Conservation (phyloP, 2,329 filamentous ascomycete genomes). For the Teratosphaeria destructans region DNA sequence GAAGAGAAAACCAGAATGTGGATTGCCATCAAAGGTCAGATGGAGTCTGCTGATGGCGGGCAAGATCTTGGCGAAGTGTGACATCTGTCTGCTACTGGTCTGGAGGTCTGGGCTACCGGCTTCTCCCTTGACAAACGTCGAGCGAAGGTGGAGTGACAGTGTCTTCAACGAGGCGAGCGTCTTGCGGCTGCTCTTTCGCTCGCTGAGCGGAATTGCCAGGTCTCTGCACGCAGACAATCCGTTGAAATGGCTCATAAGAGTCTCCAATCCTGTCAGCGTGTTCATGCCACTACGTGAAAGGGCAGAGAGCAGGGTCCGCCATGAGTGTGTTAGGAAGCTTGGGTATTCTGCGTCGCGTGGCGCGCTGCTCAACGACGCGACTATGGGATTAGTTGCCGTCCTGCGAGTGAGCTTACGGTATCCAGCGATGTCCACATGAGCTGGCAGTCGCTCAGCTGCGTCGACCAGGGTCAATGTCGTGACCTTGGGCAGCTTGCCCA, state of each 20-base stretch:
- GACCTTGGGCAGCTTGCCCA: conserved; percentile 12
- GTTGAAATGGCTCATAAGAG: not conserved
- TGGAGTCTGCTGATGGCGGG: not conserved
- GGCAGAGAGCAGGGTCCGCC: conserved; percentile 1
- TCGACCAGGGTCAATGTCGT: conserved; percentile 7
- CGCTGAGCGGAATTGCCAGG: not conserved
- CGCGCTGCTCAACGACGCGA: not conserved
- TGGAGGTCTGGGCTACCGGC: not conserved
- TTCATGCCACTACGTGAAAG: not conserved
- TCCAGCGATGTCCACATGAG: conserved; percentile 11
- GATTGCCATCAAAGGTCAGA: not conserved
- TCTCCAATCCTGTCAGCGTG: not conserved
- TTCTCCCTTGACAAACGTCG: not conserved
- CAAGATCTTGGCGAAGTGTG: not conserved
- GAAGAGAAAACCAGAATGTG: not conserved
- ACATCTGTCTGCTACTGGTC: not conserved
- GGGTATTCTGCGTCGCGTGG: not conserved
- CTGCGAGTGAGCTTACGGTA: conserved; percentile 1
- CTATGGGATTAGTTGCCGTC: not conserved
- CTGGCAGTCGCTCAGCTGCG: not conserved
- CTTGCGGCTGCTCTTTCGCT: not conserved
- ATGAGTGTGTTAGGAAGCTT: conserved; percentile 1
- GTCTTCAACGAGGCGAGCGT: not conserved
- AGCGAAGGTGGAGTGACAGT: not conserved
- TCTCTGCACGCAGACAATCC: not conserved